Evolutionary conservation across 257 asterid genomes (phyloP).

Genomic region (Nyctanthes arbortristis): DNA sequence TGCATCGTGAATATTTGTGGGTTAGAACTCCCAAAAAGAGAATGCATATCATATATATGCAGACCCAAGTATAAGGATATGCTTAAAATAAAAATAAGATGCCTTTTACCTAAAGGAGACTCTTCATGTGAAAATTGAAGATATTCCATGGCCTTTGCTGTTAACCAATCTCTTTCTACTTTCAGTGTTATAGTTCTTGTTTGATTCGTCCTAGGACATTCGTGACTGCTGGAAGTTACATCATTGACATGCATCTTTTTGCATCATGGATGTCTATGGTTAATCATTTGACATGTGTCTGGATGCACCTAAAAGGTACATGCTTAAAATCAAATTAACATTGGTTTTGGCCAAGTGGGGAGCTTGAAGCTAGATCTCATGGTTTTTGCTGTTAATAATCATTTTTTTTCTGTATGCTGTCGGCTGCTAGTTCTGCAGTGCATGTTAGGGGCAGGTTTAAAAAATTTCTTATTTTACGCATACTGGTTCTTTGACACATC

Average conservation of each 20-base stretch:
- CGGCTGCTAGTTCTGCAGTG: neutral
- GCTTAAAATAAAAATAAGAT: no score
- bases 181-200: no score
- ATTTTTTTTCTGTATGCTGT: neutral
- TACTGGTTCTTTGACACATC: neutral
- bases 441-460: neutral
- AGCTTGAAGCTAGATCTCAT: neutral
- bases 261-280: neutral
- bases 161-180: no score
- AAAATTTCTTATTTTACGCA: constrained; percentile 4
- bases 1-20: no score
- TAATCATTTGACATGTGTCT: neutral
- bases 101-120: no score
- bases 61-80: no score
- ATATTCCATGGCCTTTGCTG: no score
- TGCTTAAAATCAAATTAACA: constrained; percentile 3
- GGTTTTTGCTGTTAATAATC: neutral
- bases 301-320: neutral
- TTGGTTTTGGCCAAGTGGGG: neutral
- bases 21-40: no score
- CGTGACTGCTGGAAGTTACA: no score
- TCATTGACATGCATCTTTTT: constrained; percentile 6
- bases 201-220: no score
- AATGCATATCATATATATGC: no score
- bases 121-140: no score